phyloP scores from a whole-genome alignment of 2,329 filamentous ascomycete genomes.

The Cadophora gregata region DNA sequence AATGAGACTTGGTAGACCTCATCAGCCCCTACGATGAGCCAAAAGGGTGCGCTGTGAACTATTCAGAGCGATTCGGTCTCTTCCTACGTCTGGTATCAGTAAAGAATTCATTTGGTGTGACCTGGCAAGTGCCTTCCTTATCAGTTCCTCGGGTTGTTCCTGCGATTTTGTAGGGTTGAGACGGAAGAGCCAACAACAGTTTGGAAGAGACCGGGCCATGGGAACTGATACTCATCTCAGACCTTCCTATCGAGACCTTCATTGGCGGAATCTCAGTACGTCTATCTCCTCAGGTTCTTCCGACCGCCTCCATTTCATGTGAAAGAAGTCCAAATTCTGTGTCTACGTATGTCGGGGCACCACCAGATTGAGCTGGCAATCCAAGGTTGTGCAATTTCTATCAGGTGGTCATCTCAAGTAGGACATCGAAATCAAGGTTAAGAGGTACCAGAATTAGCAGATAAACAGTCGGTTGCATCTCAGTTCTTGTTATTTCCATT shows the following conservation, averaged over 20 bases:
- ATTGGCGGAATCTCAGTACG: neutral
- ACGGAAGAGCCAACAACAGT: neutral
- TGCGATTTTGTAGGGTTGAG: neutral
- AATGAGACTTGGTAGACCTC: conserved; percentile 11
- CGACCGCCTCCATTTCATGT: neutral
- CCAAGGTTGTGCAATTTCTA: neutral
- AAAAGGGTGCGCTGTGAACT: neutral
- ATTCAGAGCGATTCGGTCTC: neutral
- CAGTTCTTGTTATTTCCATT: neutral
- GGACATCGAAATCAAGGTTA: conserved; percentile 7
- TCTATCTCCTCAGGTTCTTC: neutral
- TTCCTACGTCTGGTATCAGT: neutral
- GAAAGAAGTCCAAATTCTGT: neutral
- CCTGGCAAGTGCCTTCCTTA: neutral
- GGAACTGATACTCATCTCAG: neutral
- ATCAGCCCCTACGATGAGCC: neutral
- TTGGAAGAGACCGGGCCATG: neutral
- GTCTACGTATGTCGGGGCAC: neutral
- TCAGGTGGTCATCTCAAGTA: conserved; percentile 11
- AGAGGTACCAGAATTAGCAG: neutral
- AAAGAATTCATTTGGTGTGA: neutral
- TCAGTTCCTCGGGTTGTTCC: conserved; percentile 10
- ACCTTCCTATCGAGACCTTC: neutral
- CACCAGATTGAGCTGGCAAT: neutral
- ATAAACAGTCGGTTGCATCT: neutral